These are phyloP conservation scores for Ogataea neopini DNA, from an alignment of 805 yeast genomes.

Conservation along the genomic window DNA sequence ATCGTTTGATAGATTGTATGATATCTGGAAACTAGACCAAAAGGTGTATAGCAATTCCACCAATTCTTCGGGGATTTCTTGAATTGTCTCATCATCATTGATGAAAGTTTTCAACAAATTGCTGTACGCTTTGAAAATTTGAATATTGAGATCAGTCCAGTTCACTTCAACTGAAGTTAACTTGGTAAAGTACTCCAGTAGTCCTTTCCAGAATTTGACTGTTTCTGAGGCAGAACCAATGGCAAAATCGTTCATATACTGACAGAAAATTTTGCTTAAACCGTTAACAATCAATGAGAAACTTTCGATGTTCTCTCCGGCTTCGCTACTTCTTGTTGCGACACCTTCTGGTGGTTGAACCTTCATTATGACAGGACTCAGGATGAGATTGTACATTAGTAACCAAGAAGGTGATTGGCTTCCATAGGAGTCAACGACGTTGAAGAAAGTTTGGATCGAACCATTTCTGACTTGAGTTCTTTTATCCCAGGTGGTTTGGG, in stretches of 20 bases:
- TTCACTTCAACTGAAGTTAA: constrained; percentile 40
- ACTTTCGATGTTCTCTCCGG: constrained; percentile 59
- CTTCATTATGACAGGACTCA: constrained; percentile 49
- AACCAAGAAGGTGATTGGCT: constrained; percentile 62
- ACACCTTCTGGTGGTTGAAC: constrained; percentile 18
- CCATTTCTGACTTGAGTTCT: constrained; percentile 88
- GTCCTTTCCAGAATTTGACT: constrained; percentile 52
- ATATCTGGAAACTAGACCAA: constrained; percentile 48
- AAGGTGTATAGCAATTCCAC: constrained; percentile 47
- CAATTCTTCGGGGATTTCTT: constrained; percentile 34
- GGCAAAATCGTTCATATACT: constrained; percentile 45
- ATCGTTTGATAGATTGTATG: constrained; percentile 42
- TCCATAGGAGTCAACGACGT: constrained; percentile 76
- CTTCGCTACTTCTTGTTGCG: constrained; percentile 6
- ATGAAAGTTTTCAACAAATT: constrained; percentile 44
- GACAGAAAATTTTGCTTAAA: constrained; percentile 56
- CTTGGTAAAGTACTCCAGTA: constrained; percentile 50
- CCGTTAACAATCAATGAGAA: constrained; percentile 64
- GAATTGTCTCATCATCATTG: constrained; percentile 4
- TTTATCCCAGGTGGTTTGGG: constrained; percentile 60
- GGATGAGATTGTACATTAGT: constrained; percentile 61
- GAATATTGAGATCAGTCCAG: constrained; percentile 54
- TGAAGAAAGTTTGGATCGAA: constrained; percentile 83
- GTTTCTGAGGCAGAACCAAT: constrained; percentile 19
- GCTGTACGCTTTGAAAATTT: constrained; percentile 55